Evolutionary conservation across 192 early-diverging fungal species (phyloP).

Genomic region (Spinellus fusiger): DNA sequence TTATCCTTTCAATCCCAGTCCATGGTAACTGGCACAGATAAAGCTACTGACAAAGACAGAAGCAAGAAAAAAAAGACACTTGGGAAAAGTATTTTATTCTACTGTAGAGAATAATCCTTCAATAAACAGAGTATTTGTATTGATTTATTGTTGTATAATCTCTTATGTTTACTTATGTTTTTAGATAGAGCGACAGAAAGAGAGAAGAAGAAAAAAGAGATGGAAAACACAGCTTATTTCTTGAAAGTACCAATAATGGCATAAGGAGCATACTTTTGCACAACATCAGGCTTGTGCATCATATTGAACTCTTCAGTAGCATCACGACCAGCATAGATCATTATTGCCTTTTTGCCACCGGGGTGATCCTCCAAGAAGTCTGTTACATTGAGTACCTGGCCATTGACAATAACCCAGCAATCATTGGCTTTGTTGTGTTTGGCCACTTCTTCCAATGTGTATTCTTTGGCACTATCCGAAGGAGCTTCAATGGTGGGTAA

Average conservation of each 20-base stretch:
- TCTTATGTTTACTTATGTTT: too few relatives aligned
- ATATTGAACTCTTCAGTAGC: constrained; percentile 83
- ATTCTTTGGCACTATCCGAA: constrained; percentile 40
- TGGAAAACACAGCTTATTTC: constrained; percentile 22
- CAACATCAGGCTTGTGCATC: constrained; percentile 79
- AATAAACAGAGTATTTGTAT: too few relatives aligned
- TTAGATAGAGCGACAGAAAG: too few relatives aligned
- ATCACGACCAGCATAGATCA: constrained; percentile 81
- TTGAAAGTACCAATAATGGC: constrained; percentile 34
- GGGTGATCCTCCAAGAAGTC: constrained; percentile 77
- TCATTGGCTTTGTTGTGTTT: constrained; percentile 80
- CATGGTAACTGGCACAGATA: too few relatives aligned
- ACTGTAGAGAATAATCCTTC: too few relatives aligned
- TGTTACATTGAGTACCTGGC: constrained; percentile 72
- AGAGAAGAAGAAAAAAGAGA: not conserved
- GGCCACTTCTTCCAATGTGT: constrained; percentile 70
- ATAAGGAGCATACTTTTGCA: constrained; percentile 60
- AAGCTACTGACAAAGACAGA: too few relatives aligned
- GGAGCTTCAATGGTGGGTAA: too few relatives aligned
- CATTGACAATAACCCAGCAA: constrained; percentile 86
- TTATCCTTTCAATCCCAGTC: too few relatives aligned
- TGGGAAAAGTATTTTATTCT: too few relatives aligned
- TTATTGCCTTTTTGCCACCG: constrained; percentile 79
- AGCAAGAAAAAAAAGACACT: too few relatives aligned
- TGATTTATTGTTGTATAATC: too few relatives aligned